phyloP scores from a whole-genome alignment of 106 monocot species.

The Triglochin maritima region DNA sequence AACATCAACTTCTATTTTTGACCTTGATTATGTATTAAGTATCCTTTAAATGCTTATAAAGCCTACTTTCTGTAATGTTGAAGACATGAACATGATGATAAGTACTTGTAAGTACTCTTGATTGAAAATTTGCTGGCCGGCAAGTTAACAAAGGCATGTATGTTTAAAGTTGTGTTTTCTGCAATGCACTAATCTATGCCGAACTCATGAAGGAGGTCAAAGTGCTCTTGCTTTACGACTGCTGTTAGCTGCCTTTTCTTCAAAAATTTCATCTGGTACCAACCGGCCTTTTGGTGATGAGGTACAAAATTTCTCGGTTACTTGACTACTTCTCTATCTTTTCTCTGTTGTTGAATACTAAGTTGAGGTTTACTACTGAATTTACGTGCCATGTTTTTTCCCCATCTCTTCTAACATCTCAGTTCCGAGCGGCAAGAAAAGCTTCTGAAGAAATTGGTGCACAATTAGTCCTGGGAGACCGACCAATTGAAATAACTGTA shows the following conservation, averaged over 20 bases:
- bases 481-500: conserved; percentile 98
- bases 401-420: conserved; percentile 8
- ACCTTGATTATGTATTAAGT: no score
- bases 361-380: not conserved
- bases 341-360: not conserved
- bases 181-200: not conserved
- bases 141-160: no score
- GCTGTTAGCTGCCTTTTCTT: conserved; percentile 85
- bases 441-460: conserved; percentile 77
- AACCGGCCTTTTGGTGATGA: conserved; percentile 79
- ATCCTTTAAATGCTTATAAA: no score
- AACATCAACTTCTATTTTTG: no score
- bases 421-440: conserved; percentile 90
- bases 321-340: no score
- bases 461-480: conserved; percentile 90
- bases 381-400: not conserved
- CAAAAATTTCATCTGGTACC: conserved; percentile 61
- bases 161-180: not conserved
- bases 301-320: conserved; percentile 14
- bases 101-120: not conserved
- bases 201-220: conserved; percentile 49
- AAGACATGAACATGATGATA: not conserved
- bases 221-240: conserved; percentile 87
- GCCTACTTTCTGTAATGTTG: not conserved
- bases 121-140: not conserved